A percentile compares a stretch with the other conserved stretches of the same genome.
Evolutionary conservation across 352 stramenopile genomes (phyloP).

Genomic region (Halophytophthora batemanensis): DNA sequence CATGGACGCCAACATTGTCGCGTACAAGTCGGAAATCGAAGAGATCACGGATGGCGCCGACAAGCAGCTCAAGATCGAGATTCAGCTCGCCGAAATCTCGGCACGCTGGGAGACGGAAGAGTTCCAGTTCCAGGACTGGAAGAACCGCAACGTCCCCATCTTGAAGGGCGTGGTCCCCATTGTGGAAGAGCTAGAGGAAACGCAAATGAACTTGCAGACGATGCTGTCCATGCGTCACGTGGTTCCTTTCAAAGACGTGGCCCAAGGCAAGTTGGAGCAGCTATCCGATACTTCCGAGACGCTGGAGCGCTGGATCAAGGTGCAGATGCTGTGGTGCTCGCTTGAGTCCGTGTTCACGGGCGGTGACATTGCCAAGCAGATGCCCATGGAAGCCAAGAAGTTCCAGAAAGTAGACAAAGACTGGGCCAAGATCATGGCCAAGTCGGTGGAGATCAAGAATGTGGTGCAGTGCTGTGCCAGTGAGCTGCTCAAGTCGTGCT

Average conservation of each 20-base stretch:
- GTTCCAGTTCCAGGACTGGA: conserved; percentile 96
- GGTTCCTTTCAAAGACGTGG: conserved; percentile 94
- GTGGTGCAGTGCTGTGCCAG: conserved; percentile 94
- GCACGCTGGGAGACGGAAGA: conserved; percentile 92
- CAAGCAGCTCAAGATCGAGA: conserved; percentile 98
- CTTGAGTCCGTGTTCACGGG: conserved; percentile 98
- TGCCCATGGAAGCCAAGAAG: conserved; percentile 98
- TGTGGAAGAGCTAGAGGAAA: conserved; percentile 97
- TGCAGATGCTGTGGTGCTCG: conserved; percentile 98
- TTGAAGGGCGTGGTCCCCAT: conserved; percentile 95
- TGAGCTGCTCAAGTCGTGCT: conserved; percentile 95
- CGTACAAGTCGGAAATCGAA: conserved; percentile 93
- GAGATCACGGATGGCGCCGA: conserved; percentile 97
- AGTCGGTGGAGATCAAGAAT: conserved; percentile 88
- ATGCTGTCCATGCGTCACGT: conserved; percentile 98
- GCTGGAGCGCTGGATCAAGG: conserved; percentile 97
- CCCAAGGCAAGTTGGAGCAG: conserved; percentile 92
- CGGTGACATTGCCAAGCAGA: conserved; percentile 98
- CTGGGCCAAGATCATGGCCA: conserved; percentile 98
- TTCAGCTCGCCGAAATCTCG: conserved; percentile 93
- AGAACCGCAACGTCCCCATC: conserved; percentile 93
- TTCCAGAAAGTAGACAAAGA: conserved; percentile 98
- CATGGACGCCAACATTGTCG: conserved; percentile 92
- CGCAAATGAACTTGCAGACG: conserved; percentile 98
- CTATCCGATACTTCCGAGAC: conserved; percentile 97